Base-by-base conservation (phyloP, 129 eudicot species). In the Ambrosia artemisiifolia region DNA sequence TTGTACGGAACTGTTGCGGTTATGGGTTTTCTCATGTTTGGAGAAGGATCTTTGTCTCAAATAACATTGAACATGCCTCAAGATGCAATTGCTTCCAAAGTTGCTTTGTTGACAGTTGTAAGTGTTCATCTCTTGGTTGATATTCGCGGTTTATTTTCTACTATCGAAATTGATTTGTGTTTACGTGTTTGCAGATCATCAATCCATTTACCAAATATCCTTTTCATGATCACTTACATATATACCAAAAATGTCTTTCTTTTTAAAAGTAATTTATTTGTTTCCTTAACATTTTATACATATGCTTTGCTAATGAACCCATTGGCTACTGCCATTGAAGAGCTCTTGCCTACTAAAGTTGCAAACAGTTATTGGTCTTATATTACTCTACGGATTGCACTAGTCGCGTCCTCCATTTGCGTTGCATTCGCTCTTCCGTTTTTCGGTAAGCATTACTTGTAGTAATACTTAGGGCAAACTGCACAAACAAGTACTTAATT, bases 1-100 rank as follows among this genome's bases (percentile, higher is more conserved):
- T 13, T 89, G 53, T 89, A 92, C 49, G 96, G 89, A 49, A 56
- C 83, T 70, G 88, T 84, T 80, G 98, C 96, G 35, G 16, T 88
- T 59, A 69, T 85, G 91, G 98, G 98, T 57, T 92, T 73, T 82
- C 91, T 89, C 75, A 89, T 92, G 98, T 92, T 86, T 51, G 98
- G 98, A 47, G 78, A 88, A 79, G 72, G 51, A 57, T 88, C 98
- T 5, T 20, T 74, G 56, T 87, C 98, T 9, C 94, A 87, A 71
- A 83, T 92, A 64, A 92, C 98, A 47, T 65, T 92, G 24, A 92
- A 89, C 80, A 69, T 92, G 88, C 98, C 98, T 19, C 64, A 53
- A 3, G 75, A 87, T 55, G 70, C 84, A 5, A 16, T 92, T 75
- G 79, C 74, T 55, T 86, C 98, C 7, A 84, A 87, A 82, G 75